A percentile compares a stretch with the other conserved stretches of the same genome.
Evolutionary conservation across 257 asterid species (phyloP).

Genomic region (Solanum gracilifrons): DNA sequence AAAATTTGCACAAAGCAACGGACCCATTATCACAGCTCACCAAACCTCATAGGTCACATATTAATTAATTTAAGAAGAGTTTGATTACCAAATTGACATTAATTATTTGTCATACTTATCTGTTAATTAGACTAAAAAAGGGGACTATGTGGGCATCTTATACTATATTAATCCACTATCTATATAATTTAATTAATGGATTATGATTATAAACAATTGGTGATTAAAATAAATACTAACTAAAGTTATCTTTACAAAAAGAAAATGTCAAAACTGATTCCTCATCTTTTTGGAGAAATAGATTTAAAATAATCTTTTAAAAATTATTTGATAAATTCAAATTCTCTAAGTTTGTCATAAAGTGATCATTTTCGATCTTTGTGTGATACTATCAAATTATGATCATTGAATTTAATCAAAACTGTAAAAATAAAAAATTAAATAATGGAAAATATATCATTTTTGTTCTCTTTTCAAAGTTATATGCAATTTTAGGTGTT

Average conservation of each 20-base stretch:
- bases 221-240: background rate
- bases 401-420: too few relatives aligned
- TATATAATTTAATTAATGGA: background rate
- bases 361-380: background rate
- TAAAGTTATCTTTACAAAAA: background rate
- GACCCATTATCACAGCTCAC: background rate
- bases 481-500: background rate
- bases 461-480: too few relatives aligned
- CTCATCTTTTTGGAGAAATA: background rate
- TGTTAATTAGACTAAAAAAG: background rate
- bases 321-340: background rate
- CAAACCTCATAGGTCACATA: background rate
- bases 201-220: background rate
- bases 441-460: too few relatives aligned
- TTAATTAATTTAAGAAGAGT: background rate
- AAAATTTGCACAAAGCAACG: background rate
- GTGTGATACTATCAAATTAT: background rate
- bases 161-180: background rate
- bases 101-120: background rate
- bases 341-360: background rate
- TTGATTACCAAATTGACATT: background rate
- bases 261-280: background rate
- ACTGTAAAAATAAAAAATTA: background rate
- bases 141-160: background rate
- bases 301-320: background rate